These are phyloP conservation scores for Aspergillus wentii DNA, from an alignment of 495 filamentous ascomycete genomes.

Conservation along the genomic window DNA sequence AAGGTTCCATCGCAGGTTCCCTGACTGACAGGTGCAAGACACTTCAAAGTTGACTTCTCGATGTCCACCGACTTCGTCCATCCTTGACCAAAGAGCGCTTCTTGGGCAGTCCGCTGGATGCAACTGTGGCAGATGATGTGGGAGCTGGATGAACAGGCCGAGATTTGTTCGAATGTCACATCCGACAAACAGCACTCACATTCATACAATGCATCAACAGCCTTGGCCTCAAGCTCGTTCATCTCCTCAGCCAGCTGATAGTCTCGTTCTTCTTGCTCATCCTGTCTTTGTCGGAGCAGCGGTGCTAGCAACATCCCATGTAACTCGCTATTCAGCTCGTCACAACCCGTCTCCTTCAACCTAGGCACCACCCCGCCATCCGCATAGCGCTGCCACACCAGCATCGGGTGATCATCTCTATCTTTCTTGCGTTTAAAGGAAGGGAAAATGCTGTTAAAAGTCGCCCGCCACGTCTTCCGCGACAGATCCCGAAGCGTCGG, in stretches of 20 bases:
- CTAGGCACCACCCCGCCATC: constrained; percentile 47
- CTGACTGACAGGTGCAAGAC: constrained; percentile 63
- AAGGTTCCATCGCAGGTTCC: constrained; percentile 71
- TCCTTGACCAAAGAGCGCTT: constrained; percentile 88
- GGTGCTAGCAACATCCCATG: constrained; percentile 62
- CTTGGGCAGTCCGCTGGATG: constrained; percentile 69
- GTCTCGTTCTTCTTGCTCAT: constrained; percentile 60
- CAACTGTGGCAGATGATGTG: constrained; percentile 88
- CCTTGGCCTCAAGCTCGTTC: constrained; percentile 72
- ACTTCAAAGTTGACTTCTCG: constrained; percentile 66
- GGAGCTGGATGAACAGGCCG: constrained; percentile 62
- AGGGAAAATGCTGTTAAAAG: constrained; percentile 67
- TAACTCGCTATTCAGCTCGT: constrained; percentile 79
- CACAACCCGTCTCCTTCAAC: constrained; percentile 65
- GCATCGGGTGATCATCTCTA: constrained; percentile 56
- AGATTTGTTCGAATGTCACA: constrained; percentile 74
- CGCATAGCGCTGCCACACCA: constrained; percentile 56
- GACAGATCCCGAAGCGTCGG: constrained; percentile 69
- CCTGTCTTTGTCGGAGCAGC: constrained; percentile 45
- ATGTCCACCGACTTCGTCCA: constrained; percentile 77
- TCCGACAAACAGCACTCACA: constrained; percentile 87
- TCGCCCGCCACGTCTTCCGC: constrained; percentile 80
- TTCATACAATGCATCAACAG: constrained; percentile 67
- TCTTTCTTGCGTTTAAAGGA: constrained; percentile 60
- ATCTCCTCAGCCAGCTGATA: constrained; percentile 57